Base-by-base conservation (phyloP, 2,329 filamentous ascomycete genomes). In the Fusarium sp. region DNA sequence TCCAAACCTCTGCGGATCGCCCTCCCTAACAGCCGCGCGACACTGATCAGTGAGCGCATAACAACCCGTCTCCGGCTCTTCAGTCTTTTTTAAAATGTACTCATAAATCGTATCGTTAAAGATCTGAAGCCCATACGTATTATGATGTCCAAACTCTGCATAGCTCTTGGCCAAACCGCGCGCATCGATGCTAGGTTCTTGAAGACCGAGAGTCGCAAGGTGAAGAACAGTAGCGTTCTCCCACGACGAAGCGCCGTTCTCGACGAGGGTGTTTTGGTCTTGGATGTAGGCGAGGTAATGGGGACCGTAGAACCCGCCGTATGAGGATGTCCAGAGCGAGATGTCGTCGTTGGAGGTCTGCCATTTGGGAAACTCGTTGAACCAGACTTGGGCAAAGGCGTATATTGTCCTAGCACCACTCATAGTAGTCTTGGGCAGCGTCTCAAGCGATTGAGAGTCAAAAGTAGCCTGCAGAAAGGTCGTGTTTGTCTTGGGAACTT, bases 131-230 rank as follows among this genome's bases (percentile, higher is more conserved):
- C 83, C 87, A 71, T 91, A 93, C 0, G 88, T 88, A 72, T 91
- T 91, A 74, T 88, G 87, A 58, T 83, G 80, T 1, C 85, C 84
- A 71, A 87, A 88, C 4, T 77, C 72, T 0, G 86, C 81, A 60
- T 84, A 88, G 60, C 78, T 85, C 3, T 83, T 82, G 3, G 80
- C 80, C 77, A 91, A 87, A 3, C 88, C 80, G 7, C 87, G 73
- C 50, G 84, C 80, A 71, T 93, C 91, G 20, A 92, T 80, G 55
- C 88, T 85, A 5, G 88, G 90, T 74, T 92, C 91, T 47, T 90
- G 80, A 55, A 92, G 88, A 23, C 90, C 90, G 0, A 93, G 76
- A 0, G 89, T 85, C 7, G 80, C 80, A 5, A 92, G 79, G 3
- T 83, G 75, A 3, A 86, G 65, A 1, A 80, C 75, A 2, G 85